Percentiles rank a stretch among this genome's conserved stretches.
Evolutionary conservation across 2,329 filamentous ascomycete species (phyloP).

Genomic region (Biscogniauxia sp.): DNA sequence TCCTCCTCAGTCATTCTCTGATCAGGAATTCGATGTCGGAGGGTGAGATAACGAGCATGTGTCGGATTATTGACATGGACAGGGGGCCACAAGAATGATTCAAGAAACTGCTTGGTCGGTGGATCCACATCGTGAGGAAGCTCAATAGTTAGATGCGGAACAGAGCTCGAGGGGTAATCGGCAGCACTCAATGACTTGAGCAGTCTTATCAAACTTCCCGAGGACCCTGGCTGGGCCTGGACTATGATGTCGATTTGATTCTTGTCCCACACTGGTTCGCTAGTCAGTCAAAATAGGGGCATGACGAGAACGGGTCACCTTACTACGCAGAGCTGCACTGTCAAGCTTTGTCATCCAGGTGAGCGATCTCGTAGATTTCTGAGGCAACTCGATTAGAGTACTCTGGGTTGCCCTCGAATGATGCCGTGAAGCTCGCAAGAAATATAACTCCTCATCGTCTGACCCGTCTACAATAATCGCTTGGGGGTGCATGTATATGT

Average conservation of each 20-base stretch:
- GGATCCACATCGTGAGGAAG: slow-evolving; percentile 70
- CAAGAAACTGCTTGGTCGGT: slow-evolving; percentile 60
- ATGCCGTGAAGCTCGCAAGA: slow-evolving; percentile 58
- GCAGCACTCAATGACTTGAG: slow-evolving; percentile 72
- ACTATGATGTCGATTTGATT: slow-evolving; percentile 79
- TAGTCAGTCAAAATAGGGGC: slow-evolving; percentile 19
- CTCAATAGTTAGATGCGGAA: slow-evolving; percentile 80
- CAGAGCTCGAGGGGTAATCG: slow-evolving; percentile 68
- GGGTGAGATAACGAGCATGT: slow-evolving; percentile 56
- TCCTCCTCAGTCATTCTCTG: slow-evolving; percentile 63
- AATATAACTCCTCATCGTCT: slow-evolving; percentile 64
- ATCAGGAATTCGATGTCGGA: slow-evolving; percentile 71
- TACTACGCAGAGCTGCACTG: slow-evolving; percentile 65
- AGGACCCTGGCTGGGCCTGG: slow-evolving; percentile 67
- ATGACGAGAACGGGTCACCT: slow-evolving; percentile 4
- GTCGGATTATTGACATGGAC: slow-evolving; percentile 36
- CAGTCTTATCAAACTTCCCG: slow-evolving; percentile 73
- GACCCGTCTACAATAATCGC: slow-evolving; percentile 71
- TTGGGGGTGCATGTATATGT: slow-evolving; percentile 73
- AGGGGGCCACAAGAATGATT: slow-evolving; percentile 67
- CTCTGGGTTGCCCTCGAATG: slow-evolving; percentile 51
- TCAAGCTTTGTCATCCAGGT: slow-evolving; percentile 80
- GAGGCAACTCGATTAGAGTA: slow-evolving; percentile 75
- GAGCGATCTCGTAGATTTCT: slow-evolving; percentile 58
- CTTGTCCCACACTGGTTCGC: slow-evolving; percentile 67